A percentile compares a stretch with the other conserved stretches of the same genome.
Conservation (phyloP, 2,329 filamentous ascomycete genomes). For the Colletotrichum sp. region DNA sequence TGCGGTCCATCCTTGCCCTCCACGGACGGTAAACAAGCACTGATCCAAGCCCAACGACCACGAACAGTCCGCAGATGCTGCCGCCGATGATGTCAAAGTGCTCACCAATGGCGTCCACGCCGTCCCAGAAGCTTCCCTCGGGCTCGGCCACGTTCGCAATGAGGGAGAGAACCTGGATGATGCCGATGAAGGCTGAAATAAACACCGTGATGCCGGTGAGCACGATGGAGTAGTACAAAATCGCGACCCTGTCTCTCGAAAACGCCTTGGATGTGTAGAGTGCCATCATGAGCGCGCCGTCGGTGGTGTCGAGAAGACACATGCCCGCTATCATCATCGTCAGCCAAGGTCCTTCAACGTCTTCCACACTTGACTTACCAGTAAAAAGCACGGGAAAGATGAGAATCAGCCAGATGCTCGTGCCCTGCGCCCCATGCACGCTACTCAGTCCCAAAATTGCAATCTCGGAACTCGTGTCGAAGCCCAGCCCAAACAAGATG, state of each 20-base stretch:
- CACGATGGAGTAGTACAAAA: constrained; percentile 92
- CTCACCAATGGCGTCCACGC: constrained; percentile 76
- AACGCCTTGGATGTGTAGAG: constrained; percentile 84
- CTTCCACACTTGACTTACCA: constrained; percentile 46
- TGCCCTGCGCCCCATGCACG: constrained; percentile 84
- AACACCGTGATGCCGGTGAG: constrained; percentile 83
- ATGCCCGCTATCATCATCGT: constrained; percentile 69
- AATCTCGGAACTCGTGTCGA: constrained; percentile 95
- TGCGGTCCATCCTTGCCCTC: constrained; percentile 57
- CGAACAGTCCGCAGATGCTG: constrained; percentile 82
- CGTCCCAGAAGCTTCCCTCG: constrained; percentile 85
- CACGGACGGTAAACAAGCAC: constrained; percentile 81
- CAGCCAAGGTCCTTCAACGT: background rate
- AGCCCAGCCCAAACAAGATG: constrained; percentile 87
- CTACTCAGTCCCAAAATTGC: constrained; percentile 89
- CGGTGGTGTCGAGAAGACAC: constrained; percentile 91
- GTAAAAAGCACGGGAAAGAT: constrained; percentile 93
- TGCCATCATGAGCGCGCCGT: constrained; percentile 94
- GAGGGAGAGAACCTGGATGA: constrained; percentile 82
- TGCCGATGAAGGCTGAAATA: constrained; percentile 84
- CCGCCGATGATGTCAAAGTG: constrained; percentile 88
- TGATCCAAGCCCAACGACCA: constrained; percentile 76
- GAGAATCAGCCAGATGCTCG: constrained; percentile 90
- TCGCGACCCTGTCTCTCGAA: constrained; percentile 81
- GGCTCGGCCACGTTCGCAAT: constrained; percentile 77